phyloP scores from a whole-genome alignment of 768 basidiomycete genomes.

The Myochromella boudieri region DNA sequence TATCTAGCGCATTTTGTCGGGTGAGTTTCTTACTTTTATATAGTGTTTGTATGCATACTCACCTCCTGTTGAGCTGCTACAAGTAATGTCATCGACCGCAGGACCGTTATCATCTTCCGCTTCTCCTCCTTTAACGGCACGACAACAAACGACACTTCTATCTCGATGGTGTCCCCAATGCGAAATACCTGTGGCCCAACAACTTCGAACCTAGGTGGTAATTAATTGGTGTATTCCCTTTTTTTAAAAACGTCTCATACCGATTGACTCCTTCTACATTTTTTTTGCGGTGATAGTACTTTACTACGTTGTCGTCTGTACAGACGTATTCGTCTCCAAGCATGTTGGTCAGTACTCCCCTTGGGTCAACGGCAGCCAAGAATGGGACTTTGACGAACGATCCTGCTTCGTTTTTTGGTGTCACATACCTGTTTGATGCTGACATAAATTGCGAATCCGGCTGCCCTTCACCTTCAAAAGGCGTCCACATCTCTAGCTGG shows the following conservation, averaged over 20 bases:
- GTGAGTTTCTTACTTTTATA: no score
- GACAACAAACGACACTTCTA: conserved; percentile 12
- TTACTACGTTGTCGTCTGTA: conserved; percentile 16
- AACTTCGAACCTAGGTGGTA: background rate
- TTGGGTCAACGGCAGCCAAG: conserved; percentile 5
- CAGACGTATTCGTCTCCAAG: conserved; percentile 4
- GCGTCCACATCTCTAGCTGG: background rate
- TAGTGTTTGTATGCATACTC: no score
- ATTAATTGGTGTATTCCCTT: background rate
- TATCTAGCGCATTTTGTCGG: no score
- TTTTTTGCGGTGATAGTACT: conserved; percentile 4
- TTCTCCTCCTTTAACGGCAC: conserved; percentile 9
- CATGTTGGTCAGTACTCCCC: conserved; percentile 1
- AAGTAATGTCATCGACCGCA: conserved; percentile 13
- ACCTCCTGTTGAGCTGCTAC: no score
- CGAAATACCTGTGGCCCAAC: conserved; percentile 2
- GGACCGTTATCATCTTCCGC: conserved; percentile 9
- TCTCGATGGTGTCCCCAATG: conserved; percentile 12
- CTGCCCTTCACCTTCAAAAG: background rate
- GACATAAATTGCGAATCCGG: no score
- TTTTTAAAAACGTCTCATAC: background rate
- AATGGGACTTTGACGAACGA: conserved; percentile 2
- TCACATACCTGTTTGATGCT: conserved; percentile 12
- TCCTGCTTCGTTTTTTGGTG: conserved; percentile 1
- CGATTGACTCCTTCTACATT: background rate